Conservation (phyloP, 768 basidiomycete genomes). For the Bullera alba region DNA sequence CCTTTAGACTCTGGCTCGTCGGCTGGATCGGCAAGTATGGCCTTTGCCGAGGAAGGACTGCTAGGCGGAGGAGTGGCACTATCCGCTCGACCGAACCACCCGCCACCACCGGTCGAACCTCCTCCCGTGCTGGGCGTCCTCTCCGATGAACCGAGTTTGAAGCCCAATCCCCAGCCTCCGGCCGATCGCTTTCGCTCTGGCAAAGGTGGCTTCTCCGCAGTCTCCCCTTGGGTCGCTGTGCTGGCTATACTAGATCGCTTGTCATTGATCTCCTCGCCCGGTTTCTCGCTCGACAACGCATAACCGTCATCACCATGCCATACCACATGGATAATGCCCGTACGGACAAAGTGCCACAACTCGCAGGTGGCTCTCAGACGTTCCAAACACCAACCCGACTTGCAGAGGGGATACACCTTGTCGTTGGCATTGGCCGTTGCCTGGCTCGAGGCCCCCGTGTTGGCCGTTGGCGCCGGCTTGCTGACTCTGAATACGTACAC, state of each 20-base stretch:
- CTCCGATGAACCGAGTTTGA: constrained; percentile 10
- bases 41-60: background rate
- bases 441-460: background rate
- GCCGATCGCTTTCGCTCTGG: constrained; percentile 18
- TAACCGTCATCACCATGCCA: constrained; percentile 69
- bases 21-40: too few relatives aligned
- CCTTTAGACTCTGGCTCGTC: background rate
- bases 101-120: background rate
- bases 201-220: background rate
- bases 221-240: constrained; percentile 3
- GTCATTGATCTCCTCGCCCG: background rate
- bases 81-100: background rate
- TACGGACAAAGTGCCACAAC: constrained; percentile 80
- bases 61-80: background rate
- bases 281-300: constrained; percentile 5
- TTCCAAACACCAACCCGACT: constrained; percentile 74
- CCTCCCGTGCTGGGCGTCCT: background rate
- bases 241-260: constrained; percentile 3
- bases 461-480: constrained; percentile 11
- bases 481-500: constrained; percentile 47
- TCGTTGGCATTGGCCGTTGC: constrained; percentile 22
- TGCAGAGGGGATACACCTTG: constrained; percentile 65
- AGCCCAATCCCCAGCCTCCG: constrained; percentile 31
- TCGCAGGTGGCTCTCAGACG: constrained; percentile 81
- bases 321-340: constrained; percentile 70